A percentile compares a stretch with the other conserved stretches of the same genome.
phyloP scores from a whole-genome alignment of 176 grass and related monocot species.

The Eragrostis nindensis region DNA sequence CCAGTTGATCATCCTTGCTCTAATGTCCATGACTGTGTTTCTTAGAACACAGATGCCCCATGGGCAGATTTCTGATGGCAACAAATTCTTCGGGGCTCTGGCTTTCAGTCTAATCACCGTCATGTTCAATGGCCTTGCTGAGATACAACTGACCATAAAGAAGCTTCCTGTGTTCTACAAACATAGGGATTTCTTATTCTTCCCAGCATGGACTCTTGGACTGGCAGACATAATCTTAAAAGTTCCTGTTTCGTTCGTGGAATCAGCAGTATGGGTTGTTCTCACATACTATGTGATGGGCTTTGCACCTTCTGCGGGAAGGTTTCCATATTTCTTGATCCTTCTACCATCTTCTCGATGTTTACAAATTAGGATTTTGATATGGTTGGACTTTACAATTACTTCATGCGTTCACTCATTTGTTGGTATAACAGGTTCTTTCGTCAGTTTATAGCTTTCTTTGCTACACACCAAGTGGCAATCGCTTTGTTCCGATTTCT shows the following conservation, averaged over 20 bases:
- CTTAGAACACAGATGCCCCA: conserved; percentile 57
- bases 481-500: conserved; percentile 79
- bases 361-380: neutral
- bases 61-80: conserved; percentile 29
- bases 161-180: conserved; percentile 71
- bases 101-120: conserved; percentile 46
- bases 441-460: conserved; percentile 69
- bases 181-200: conserved; percentile 67
- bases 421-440: conserved; percentile 73
- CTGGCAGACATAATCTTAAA: conserved; percentile 54
- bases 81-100: conserved; percentile 53
- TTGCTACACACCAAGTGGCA: conserved; percentile 76
- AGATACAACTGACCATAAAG: conserved; percentile 50
- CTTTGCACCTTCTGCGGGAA: conserved; percentile 58
- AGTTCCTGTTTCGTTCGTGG: conserved; percentile 58
- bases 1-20: conserved; percentile 54
- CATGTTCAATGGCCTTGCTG: conserved; percentile 65
- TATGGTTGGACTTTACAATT: neutral
- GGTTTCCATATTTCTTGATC: conserved; percentile 30
- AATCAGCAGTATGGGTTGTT: conserved; percentile 50
- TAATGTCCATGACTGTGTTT: conserved; percentile 62
- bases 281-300: conserved; percentile 69
- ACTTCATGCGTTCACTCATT: conserved; percentile 9
- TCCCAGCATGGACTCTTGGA: conserved; percentile 59
- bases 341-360: neutral